Base-by-base conservation (phyloP, 1,139 yeast species). In the Pichia sp. region DNA sequence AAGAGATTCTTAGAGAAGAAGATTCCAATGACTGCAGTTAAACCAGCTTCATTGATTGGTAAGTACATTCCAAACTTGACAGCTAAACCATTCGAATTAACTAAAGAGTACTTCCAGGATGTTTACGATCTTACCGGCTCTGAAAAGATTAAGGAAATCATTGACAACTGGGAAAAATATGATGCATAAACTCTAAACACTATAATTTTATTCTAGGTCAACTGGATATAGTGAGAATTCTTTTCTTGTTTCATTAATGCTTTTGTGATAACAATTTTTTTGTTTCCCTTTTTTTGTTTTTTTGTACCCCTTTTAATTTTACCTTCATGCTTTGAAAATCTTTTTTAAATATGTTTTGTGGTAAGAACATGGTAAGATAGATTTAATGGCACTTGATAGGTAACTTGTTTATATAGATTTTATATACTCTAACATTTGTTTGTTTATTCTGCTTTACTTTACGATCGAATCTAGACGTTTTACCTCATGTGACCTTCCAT, bases 31-130 rank as follows among this genome's bases (percentile, higher is more conserved):
- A 84, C 86, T 53, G 94, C 96, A 40, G 93, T 91, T 53, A 89
- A 91, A 70, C 95, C 96, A 48, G 84, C 91, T 50, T 86, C 86
- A 63, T 76, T 91, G 68, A 79, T 86, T 58, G 89, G 89, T 62
- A 89, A 88, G 71, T 91, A 93, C 67, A 88, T 91, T 73, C 99
- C 99, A 53, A 91, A 91, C 73, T 79, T 91, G 74, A 93, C 98
- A 50, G 98, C 98, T 50, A 86, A 81, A 68, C 98, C 99, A 54
- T 91, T 91, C 64, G 81, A 84, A 67, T 81, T 91, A 53, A 83
- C 97, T 35, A 91, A 85, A 72, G 97, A 89, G 64, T 91, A 91
- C 71, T 91, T 91, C 72, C 82, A 91, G 71, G 95, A 86, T 58
- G 98, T 93, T 42, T 93, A 89, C 65, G 75, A 80, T 46, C 76